Percentiles rank a stretch among this genome's conserved stretches.
These are phyloP conservation scores for Ceratonia siliqua DNA, from an alignment of 306 rosid species.

Conservation along the genomic window DNA sequence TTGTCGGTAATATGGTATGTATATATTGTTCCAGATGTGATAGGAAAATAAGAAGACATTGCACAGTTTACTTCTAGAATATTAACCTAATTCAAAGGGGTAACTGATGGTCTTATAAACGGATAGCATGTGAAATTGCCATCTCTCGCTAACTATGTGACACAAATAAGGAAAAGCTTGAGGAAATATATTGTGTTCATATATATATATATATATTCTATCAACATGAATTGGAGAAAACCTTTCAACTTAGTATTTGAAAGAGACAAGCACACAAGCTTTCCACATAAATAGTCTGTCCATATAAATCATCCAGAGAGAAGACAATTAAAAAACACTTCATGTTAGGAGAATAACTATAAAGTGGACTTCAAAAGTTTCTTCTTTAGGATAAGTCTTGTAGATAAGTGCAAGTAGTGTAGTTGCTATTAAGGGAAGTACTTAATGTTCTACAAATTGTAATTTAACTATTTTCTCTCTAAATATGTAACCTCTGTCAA, in stretches of 20 bases:
- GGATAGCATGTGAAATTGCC: neutral
- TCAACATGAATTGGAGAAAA: slow-evolving; percentile 15
- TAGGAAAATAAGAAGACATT: neutral
- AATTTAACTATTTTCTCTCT: neutral
- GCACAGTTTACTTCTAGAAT: neutral
- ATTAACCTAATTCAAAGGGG: neutral
- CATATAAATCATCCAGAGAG: neutral
- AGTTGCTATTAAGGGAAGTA: neutral
- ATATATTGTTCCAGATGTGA: neutral
- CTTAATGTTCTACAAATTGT: neutral
- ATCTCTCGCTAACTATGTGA: neutral
- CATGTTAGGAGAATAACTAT: neutral
- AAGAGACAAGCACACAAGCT: neutral
- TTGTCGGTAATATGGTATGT: slow-evolving; percentile 19
- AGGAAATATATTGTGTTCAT: neutral
- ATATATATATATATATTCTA: slow-evolving; percentile 4
- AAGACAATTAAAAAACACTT: slow-evolving; percentile 10
- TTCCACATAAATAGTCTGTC: slow-evolving; percentile 4
- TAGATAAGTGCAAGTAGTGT: neutral
- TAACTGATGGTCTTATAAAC: slow-evolving; percentile 8
- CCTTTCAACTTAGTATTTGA: neutral
- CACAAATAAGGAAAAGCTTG: neutral
- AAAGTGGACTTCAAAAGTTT: neutral
- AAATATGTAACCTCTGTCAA: neutral
- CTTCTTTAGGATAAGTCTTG: neutral